Percentiles rank a stretch among this genome's conserved stretches.
phyloP scores from a whole-genome alignment of 257 asterid species.

The Handroanthus guayacan region DNA sequence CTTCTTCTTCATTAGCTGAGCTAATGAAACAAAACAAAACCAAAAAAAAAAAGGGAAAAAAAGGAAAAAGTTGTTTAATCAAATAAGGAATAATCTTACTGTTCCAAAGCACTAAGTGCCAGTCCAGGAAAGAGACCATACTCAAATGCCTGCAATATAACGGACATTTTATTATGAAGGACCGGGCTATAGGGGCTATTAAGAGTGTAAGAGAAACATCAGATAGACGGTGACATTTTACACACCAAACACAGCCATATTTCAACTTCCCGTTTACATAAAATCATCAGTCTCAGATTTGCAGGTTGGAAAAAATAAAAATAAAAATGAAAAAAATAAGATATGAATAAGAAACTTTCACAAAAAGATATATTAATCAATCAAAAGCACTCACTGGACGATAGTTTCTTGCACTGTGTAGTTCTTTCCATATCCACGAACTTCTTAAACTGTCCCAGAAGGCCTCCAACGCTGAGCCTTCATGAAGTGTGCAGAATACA shows the following conservation, averaged over 20 bases:
- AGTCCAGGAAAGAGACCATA: constrained; percentile 91
- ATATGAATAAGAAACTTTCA: background rate
- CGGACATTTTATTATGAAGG: constrained; percentile 27
- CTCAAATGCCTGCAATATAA: constrained; percentile 81
- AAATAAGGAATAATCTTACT: constrained; percentile 57
- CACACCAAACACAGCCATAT: background rate
- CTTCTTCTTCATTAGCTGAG: too few relatives aligned
- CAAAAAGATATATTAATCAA: background rate
- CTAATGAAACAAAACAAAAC: too few relatives aligned
- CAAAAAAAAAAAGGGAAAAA: too few relatives aligned
- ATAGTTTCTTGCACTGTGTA: constrained; percentile 83
- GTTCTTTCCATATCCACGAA: constrained; percentile 98
- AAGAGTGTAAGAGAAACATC: background rate
- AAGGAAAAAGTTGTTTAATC: constrained; percentile 8
- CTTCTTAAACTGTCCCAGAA: constrained; percentile 81
- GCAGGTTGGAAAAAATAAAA: background rate
- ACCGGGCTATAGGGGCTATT: background rate
- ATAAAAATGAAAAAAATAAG: background rate
- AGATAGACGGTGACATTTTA: background rate
- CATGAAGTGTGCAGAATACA: constrained; percentile 63
- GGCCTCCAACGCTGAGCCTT: constrained; percentile 63
- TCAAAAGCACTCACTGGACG: constrained; percentile 79
- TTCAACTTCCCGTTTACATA: background rate
- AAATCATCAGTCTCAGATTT: constrained; percentile 7
- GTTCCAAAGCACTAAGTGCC: constrained; percentile 83